Evolutionary conservation across 1,139 yeast species (phyloP).

Genomic region (Ashbya aceris): DNA sequence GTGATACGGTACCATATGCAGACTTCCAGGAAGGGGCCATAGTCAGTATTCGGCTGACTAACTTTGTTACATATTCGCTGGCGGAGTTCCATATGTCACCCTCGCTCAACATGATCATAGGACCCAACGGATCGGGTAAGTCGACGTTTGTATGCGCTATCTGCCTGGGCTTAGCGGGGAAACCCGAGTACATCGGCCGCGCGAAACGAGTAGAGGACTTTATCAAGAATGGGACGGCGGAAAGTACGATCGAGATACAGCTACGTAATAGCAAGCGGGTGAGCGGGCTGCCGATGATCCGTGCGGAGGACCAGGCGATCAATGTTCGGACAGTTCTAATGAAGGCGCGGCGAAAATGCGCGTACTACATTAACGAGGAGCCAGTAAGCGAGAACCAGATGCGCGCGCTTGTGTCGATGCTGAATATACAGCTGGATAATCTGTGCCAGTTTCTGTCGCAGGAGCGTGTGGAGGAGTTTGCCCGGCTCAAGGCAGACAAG

Average conservation of each 20-base stretch:
- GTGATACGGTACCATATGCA: constrained; percentile 10
- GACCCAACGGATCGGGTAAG: constrained; percentile 97
- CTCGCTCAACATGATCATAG: constrained; percentile 81
- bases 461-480: constrained; percentile 90
- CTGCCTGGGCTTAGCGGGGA: constrained; percentile 83
- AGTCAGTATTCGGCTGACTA: constrained; percentile 51
- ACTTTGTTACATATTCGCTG: constrained; percentile 75
- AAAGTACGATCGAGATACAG: constrained; percentile 55
- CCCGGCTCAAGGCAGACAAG: constrained; percentile 68
- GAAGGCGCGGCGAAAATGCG: constrained; percentile 39
- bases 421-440: constrained; percentile 81
- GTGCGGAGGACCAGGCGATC: constrained; percentile 24
- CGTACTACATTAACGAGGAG: constrained; percentile 52
- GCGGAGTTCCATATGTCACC: constrained; percentile 81
- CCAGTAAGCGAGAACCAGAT: constrained; percentile 39
- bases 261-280: constrained; percentile 38
- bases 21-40: constrained; percentile 50
- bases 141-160: constrained; percentile 90
- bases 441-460: constrained; percentile 93
- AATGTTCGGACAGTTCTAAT: constrained; percentile 39
- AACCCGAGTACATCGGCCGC: constrained; percentile 70
- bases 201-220: constrained; percentile 58
- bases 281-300: constrained; percentile 11
- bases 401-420: constrained; percentile 36
- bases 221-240: constrained; percentile 62